phyloP scores from a whole-genome alignment of 1,284 basidiomycete species.

The Trametes versicolor region DNA sequence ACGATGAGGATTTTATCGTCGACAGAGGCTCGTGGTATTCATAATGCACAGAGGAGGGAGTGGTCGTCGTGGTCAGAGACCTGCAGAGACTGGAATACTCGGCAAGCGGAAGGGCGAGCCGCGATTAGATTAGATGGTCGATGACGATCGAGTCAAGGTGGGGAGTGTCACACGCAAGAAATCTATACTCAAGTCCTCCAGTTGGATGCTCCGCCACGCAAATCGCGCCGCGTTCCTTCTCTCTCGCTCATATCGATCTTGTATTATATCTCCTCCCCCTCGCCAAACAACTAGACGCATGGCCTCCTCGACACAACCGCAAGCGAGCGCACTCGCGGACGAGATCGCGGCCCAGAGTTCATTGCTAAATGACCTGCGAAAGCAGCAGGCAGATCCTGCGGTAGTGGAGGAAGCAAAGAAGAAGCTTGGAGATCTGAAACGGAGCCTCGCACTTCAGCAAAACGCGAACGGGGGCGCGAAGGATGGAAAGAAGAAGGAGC shows the following conservation, averaged over 20 bases:
- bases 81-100: not conserved
- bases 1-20: too few relatives aligned
- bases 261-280: slow-evolving; percentile 12
- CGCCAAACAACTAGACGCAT: slow-evolving; percentile 15
- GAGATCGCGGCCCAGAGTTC: slow-evolving; percentile 64
- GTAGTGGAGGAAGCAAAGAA: slow-evolving; percentile 72
- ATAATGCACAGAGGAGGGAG: not conserved
- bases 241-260: slow-evolving; percentile 31
- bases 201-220: slow-evolving; percentile 33
- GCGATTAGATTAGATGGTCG: slow-evolving; percentile 26
- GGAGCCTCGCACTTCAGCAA: slow-evolving; percentile 57
- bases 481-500: slow-evolving; percentile 52
- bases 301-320: slow-evolving; percentile 25
- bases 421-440: slow-evolving; percentile 76
- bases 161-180: slow-evolving; percentile 27
- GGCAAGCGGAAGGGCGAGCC: not conserved
- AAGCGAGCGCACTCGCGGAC: slow-evolving; percentile 30
- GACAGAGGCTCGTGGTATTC: too few relatives aligned
- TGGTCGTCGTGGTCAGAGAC: not conserved
- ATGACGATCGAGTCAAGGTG: slow-evolving; percentile 33
- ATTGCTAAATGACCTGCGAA: slow-evolving; percentile 67
- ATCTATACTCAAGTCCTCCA: slow-evolving; percentile 23
- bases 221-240: slow-evolving; percentile 21
- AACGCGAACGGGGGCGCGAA: slow-evolving; percentile 53
- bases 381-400: slow-evolving; percentile 59